Percentiles rank a stretch among this genome's conserved stretches.
phyloP scores from a whole-genome alignment of 768 basidiomycete species.

The Mycena amicta region DNA sequence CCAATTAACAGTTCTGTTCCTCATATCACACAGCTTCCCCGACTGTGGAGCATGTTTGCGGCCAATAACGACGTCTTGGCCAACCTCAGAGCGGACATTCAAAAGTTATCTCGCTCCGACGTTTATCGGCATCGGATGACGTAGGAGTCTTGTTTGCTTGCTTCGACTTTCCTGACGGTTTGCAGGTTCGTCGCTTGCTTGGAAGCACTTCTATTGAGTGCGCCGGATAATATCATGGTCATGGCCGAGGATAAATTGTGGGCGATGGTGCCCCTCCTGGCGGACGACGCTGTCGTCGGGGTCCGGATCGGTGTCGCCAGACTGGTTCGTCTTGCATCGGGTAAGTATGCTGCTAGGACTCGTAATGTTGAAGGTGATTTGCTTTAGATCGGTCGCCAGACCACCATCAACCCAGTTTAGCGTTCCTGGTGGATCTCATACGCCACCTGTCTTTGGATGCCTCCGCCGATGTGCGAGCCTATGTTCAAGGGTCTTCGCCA shows the following conservation, averaged over 20 bases:
- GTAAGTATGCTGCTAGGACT: constrained; percentile 40
- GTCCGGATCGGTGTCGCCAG: constrained; percentile 88
- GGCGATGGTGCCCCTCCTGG: constrained; percentile 55
- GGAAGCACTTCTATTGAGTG: constrained; percentile 54
- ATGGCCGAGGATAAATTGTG: constrained; percentile 54
- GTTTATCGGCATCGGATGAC: constrained; percentile 69
- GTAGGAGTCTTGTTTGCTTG: constrained; percentile 43
- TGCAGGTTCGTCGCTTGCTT: constrained; percentile 75
- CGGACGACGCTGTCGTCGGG: constrained; percentile 72
- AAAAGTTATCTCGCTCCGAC: constrained; percentile 46
- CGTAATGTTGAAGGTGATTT: constrained; percentile 11
- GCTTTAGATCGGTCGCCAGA: constrained; percentile 33
- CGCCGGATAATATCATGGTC: constrained; percentile 36
- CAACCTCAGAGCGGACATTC: constrained; percentile 44
- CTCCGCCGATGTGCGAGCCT: constrained; percentile 65
- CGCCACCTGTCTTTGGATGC: constrained; percentile 53
- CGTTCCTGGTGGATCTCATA: constrained; percentile 41
- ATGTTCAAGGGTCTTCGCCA: constrained; percentile 40
- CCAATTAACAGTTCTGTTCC: constrained; percentile 13
- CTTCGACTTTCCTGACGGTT: constrained; percentile 17
- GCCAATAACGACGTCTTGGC: constrained; percentile 36
- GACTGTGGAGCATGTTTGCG: constrained; percentile 44
- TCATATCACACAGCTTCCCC: constrained; percentile 47
- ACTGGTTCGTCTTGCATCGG: constrained; percentile 55
- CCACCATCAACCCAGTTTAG: constrained; percentile 35